These are phyloP conservation scores for Suillus spraguei DNA, from an alignment of 768 basidiomycete species.

Conservation along the genomic window DNA sequence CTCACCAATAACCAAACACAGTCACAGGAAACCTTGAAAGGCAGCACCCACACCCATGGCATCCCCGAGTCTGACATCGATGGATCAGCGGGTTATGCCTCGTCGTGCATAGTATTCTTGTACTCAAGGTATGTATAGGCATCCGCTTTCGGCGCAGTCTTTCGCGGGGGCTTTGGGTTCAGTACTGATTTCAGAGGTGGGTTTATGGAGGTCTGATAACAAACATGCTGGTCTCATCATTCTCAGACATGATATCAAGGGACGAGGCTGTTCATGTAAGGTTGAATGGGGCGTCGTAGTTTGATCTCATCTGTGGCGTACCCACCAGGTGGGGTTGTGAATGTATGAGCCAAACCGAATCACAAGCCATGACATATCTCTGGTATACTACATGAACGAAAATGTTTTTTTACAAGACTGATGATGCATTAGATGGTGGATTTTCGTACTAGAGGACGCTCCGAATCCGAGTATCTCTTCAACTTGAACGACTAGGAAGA, in stretches of 20 bases:
- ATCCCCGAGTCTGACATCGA: constrained; percentile 17
- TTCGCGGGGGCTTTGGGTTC: neutral
- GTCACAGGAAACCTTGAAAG: constrained; percentile 4
- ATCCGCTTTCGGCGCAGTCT: neutral
- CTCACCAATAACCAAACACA: neutral
- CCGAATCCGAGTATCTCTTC: neutral
- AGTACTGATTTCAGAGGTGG: neutral
- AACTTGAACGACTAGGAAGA: constrained; percentile 19
- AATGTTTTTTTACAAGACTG: too few species aligned
- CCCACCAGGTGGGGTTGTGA: neutral
- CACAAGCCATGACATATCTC: neutral
- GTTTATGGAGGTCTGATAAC: neutral
- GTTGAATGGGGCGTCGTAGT: too few species aligned
- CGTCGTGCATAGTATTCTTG: neutral
- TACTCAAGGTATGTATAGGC: neutral
- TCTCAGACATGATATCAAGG: too few species aligned
- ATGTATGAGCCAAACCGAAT: too few species aligned
- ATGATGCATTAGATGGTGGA: neutral
- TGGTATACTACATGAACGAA: neutral
- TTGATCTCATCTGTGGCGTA: too few species aligned
- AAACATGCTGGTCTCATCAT: too few species aligned
- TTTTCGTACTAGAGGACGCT: neutral
- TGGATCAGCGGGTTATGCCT: neutral
- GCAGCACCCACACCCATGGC: constrained; percentile 21
- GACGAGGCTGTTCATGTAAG: too few species aligned